phyloP scores from a whole-genome alignment of 208 protist genomes.

The Acanthamoeba lugdunensis region DNA sequence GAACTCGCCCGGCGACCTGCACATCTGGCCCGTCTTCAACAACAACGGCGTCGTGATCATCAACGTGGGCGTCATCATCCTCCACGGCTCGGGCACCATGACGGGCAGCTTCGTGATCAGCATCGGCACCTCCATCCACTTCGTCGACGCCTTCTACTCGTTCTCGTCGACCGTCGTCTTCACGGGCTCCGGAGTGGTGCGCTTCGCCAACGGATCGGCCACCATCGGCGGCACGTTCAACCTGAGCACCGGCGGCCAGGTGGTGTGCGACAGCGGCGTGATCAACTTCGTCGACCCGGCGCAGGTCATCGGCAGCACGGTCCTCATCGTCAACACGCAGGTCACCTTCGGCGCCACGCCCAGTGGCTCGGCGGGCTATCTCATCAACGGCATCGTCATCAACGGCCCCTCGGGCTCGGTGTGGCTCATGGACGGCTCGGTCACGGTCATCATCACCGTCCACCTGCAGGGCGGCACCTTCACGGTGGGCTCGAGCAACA shows the following conservation, averaged over 20 bases:
- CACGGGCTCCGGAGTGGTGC: conserved; percentile 34
- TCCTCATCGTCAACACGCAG: conserved; percentile 57
- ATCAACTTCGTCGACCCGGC: conserved; percentile 66
- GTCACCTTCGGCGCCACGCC: conserved; percentile 29
- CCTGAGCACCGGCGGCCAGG: background rate
- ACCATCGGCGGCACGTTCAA: conserved; percentile 58
- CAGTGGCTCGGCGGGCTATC: background rate
- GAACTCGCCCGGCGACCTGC: conserved; percentile 63
- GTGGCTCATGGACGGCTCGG: conserved; percentile 53
- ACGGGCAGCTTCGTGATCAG: conserved; percentile 57
- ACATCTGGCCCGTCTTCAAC: conserved; percentile 63
- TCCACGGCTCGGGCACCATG: conserved; percentile 66
- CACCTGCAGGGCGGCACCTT: conserved; percentile 5
- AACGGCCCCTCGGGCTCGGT: background rate
- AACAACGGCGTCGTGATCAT: conserved; percentile 27
- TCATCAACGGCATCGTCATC: conserved; percentile 19
- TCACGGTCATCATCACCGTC: conserved; percentile 55
- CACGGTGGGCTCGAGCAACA: conserved; percentile 50
- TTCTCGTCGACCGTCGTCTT: conserved; percentile 47
- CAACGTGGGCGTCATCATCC: conserved; percentile 43
- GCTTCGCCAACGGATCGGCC: conserved; percentile 63
- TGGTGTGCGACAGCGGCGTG: conserved; percentile 35
- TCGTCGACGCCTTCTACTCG: conserved; percentile 60
- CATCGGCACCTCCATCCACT: conserved; percentile 21
- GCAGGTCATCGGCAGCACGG: conserved; percentile 52